Percentiles rank a stretch among this genome's conserved stretches.
Evolutionary conservation across 805 yeast genomes (phyloP).

Genomic region (Torulaspora gathmanii): DNA sequence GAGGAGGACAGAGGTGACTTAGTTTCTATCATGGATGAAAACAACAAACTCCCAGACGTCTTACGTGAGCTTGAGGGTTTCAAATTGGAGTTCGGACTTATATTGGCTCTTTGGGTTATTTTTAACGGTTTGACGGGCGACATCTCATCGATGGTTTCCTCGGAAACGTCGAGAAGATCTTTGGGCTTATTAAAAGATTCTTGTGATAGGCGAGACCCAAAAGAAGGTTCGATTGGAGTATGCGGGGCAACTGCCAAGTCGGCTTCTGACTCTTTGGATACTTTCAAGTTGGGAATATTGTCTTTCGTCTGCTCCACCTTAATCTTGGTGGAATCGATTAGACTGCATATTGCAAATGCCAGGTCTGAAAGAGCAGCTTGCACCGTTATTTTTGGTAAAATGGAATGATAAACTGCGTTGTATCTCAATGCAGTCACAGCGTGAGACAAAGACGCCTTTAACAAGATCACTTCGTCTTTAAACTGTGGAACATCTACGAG

Average conservation of each 20-base stretch:
- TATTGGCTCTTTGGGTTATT: conserved; percentile 51
- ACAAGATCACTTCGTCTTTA: conserved; percentile 43
- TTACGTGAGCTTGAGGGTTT: conserved; percentile 12
- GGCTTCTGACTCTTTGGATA: not conserved
- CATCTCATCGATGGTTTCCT: conserved; percentile 13
- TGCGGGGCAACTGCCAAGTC: not conserved
- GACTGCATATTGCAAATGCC: conserved; percentile 59
- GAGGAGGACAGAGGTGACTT: conserved; percentile 13
- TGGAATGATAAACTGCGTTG: conserved; percentile 54
- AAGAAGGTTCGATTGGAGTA: conserved; percentile 6
- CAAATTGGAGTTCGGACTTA: conserved; percentile 17
- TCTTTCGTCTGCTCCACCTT: conserved; percentile 6
- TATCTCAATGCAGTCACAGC: conserved; percentile 74
- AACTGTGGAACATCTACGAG: conserved; percentile 26
- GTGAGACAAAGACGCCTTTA: conserved; percentile 67
- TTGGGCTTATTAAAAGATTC: conserved; percentile 2
- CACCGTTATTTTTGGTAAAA: conserved; percentile 65
- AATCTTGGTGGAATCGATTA: conserved; percentile 36
- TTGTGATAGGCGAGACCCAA: not conserved
- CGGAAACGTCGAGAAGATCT: conserved; percentile 3
- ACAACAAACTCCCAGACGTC: conserved; percentile 11
- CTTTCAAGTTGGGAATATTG: not conserved
- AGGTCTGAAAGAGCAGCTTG: conserved; percentile 75
- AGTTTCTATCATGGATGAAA: conserved; percentile 13
- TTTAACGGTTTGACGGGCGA: conserved; percentile 64